A percentile compares a stretch with the other conserved stretches of the same genome.
Evolutionary conservation across 2,329 filamentous ascomycete species (phyloP).

Genomic region (Sclerotinia nivalis): DNA sequence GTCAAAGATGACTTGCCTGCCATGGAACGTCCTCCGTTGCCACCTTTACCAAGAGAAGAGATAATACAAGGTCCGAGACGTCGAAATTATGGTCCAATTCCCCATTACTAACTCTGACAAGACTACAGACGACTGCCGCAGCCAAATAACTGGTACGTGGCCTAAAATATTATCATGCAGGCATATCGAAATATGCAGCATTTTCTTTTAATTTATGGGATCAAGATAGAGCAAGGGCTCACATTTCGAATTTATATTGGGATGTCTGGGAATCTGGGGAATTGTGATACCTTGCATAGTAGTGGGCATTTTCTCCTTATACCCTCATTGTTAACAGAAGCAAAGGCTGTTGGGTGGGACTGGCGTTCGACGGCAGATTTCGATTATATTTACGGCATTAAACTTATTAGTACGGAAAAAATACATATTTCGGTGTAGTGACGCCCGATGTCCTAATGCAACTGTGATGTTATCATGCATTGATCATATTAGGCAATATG

Average conservation of each 20-base stretch:
- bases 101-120: constrained; percentile 21
- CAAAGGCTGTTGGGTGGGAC: not conserved
- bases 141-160: not conserved
- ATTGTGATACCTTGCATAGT: constrained; percentile 21
- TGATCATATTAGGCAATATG: constrained; percentile 6
- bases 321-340: constrained; percentile 19
- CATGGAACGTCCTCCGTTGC: constrained; percentile 33
- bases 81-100: constrained; percentile 24
- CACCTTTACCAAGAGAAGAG: constrained; percentile 21
- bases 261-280: not conserved
- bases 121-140: not conserved
- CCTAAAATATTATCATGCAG: not conserved
- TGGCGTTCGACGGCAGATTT: constrained; percentile 3
- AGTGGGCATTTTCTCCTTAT: constrained; percentile 17
- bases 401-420: constrained; percentile 27
- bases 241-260: not conserved
- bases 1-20: constrained; percentile 45
- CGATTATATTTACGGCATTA: not conserved
- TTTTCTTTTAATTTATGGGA: not conserved
- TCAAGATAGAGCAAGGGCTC: constrained; percentile 5
- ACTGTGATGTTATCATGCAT: constrained; percentile 13
- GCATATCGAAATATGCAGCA: not conserved
- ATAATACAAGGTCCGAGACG: constrained; percentile 29
- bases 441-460: constrained; percentile 26
- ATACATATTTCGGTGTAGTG: constrained; percentile 28